phyloP scores from a whole-genome alignment of 345 rosid species.

The Gynandropsis gynandra region DNA sequence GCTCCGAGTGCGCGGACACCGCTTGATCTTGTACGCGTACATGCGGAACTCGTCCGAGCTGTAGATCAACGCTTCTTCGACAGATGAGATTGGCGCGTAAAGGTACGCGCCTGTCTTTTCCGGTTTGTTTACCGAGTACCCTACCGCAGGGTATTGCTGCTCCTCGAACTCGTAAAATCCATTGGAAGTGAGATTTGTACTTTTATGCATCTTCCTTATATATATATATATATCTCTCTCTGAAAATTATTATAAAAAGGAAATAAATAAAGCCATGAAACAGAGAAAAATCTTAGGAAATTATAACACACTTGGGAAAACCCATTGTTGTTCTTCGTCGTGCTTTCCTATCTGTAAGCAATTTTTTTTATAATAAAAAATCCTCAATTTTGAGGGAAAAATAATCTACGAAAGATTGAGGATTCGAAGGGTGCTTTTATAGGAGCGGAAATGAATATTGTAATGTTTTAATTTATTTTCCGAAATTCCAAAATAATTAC shows the following conservation, averaged over 20 bases:
- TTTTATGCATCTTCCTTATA: slow-evolving; percentile 18
- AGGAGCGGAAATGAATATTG: slow-evolving; percentile 16
- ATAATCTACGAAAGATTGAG: neutral
- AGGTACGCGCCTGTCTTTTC: slow-evolving; percentile 21
- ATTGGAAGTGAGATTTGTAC: slow-evolving; percentile 14
- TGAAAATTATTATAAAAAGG: neutral
- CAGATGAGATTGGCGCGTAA: slow-evolving; percentile 23
- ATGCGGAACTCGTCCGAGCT: slow-evolving; percentile 72
- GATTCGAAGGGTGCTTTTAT: slow-evolving; percentile 23
- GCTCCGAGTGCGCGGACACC: slow-evolving; percentile 57
- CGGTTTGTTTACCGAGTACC: slow-evolving; percentile 23
- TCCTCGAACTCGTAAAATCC: slow-evolving; percentile 29
- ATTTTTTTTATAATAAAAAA: too few species aligned
- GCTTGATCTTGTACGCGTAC: slow-evolving; percentile 74
- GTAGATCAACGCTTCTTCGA: slow-evolving; percentile 34
- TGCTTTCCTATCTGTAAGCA: too few species aligned
- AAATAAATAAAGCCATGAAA: neutral
- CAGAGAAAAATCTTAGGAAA: slow-evolving; percentile 1
- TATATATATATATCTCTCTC: neutral
- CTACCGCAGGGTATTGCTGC: slow-evolving; percentile 23
- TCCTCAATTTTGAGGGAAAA: too few species aligned
- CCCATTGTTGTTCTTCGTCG: too few species aligned
- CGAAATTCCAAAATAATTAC: slow-evolving; percentile 22
- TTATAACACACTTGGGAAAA: neutral
- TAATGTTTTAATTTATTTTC: slow-evolving; percentile 12